Conservation (phyloP, 2,329 filamentous ascomycete genomes). For the Neoarthrinium moseri region DNA sequence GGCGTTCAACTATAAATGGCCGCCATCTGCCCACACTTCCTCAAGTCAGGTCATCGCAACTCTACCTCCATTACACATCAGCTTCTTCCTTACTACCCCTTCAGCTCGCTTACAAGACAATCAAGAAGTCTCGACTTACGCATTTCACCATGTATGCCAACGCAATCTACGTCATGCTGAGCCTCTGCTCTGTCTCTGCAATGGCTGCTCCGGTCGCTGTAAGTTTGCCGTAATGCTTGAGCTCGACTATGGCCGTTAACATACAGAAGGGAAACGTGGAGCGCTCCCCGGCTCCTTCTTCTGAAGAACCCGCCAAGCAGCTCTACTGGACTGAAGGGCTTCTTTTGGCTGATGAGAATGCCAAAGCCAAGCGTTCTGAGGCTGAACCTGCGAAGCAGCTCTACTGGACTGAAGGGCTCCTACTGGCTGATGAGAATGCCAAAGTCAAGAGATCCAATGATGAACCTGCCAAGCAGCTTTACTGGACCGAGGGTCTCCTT, state of each 20-base stretch:
- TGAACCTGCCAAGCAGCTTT: not conserved
- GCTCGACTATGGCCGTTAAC: not conserved
- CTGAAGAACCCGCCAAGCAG: not conserved
- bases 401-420: not conserved
- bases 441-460: not conserved
- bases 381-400: not conserved
- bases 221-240: not conserved
- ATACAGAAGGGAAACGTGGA: not conserved
- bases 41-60: too few relatives aligned
- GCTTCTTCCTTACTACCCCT: too few relatives aligned
- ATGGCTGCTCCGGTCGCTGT: not conserved
- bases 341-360: not conserved
- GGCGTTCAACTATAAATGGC: too few relatives aligned
- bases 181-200: constrained; percentile 1
- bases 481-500: not conserved
- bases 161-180: not conserved
- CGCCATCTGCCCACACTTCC: too few relatives aligned
- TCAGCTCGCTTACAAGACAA: too few relatives aligned
- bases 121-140: too few relatives aligned
- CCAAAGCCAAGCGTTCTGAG: too few relatives aligned
- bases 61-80: too few relatives aligned
- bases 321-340: not conserved
- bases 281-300: not conserved
- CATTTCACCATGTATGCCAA: not conserved
- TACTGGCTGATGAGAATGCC: too few relatives aligned